Evolutionary conservation across 148 eudicot species (phyloP).

Genomic region (Selenicereus undatus): DNA sequence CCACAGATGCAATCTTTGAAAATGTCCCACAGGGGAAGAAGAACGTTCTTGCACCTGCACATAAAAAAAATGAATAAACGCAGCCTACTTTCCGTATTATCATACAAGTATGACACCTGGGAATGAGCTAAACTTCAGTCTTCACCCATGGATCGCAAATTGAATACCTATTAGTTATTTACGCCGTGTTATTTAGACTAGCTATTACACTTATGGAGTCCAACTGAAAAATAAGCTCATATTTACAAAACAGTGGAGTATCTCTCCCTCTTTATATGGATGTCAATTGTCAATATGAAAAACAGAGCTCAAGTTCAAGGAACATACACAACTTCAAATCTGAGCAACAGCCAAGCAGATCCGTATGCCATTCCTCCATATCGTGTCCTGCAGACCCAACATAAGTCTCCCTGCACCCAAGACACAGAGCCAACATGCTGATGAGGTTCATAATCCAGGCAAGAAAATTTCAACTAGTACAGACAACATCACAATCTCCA

Average conservation of each 20-base stretch:
- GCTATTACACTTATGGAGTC: not conserved
- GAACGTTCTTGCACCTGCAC: conserved; percentile 31
- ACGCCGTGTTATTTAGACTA: not conserved
- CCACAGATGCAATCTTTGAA: conserved; percentile 26
- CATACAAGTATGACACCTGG: not conserved
- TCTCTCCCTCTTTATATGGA: not conserved
- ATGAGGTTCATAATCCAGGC: not conserved
- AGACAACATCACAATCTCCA: not conserved
- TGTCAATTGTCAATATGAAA: not conserved
- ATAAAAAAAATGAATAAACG: not conserved
- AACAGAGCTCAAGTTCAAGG: not conserved
- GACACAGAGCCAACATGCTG: not conserved
- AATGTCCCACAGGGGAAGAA: conserved; percentile 37
- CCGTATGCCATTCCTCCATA: conserved; percentile 20
- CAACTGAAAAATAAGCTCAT: not conserved
- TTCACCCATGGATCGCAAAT: not conserved
- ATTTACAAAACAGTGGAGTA: not conserved
- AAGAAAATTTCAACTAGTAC: not conserved
- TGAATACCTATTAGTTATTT: not conserved
- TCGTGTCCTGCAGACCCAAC: not conserved
- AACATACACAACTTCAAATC: conserved; percentile 24
- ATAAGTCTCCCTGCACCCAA: conserved; percentile 16
- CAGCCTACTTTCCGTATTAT: not conserved
- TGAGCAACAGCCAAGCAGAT: conserved; percentile 26
- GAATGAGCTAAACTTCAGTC: not conserved